Conservation (phyloP, 768 basidiomycete genomes). For the Holtermanniella nyarrowii region DNA sequence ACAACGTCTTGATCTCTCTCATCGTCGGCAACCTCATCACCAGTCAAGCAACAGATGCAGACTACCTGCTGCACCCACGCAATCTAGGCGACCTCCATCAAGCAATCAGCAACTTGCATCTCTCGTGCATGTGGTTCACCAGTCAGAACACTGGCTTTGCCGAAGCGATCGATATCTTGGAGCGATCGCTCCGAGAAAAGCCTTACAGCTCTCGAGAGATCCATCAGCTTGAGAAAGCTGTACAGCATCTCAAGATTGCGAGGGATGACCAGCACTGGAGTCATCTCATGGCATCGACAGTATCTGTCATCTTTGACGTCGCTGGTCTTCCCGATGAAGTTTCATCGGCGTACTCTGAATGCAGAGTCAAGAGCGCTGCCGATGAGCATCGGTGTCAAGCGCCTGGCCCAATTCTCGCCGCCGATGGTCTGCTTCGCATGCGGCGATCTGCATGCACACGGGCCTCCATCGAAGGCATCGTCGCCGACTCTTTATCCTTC, state of each 20-base stretch:
- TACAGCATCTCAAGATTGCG: conserved; percentile 13
- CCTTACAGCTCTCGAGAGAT: conserved; percentile 1
- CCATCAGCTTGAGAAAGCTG: conserved; percentile 11
- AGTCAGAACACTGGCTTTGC: conserved; percentile 14
- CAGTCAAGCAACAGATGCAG: conserved; percentile 15
- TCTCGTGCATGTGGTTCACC: conserved; percentile 33
- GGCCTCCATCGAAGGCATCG: neutral
- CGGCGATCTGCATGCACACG: neutral
- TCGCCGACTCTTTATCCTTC: neutral
- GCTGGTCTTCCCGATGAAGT: conserved; percentile 4
- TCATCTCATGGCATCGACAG: conserved; percentile 23
- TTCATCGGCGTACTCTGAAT: neutral
- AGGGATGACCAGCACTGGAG: conserved; percentile 17
- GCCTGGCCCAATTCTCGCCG: neutral
- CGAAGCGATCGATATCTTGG: conserved; percentile 2
- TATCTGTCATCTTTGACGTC: conserved; percentile 12
- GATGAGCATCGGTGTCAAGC: neutral
- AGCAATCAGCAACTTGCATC: conserved; percentile 27
- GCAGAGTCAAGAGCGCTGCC: neutral
- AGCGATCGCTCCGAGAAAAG: conserved; percentile 8
- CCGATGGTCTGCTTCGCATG: neutral
- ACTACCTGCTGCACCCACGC: conserved; percentile 25
- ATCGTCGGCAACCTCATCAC: conserved; percentile 18
- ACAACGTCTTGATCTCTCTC: conserved; percentile 29
- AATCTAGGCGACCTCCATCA: conserved; percentile 17